Base-by-base conservation (phyloP, 1,284 basidiomycete species). In the Afroboletus lepidellus region DNA sequence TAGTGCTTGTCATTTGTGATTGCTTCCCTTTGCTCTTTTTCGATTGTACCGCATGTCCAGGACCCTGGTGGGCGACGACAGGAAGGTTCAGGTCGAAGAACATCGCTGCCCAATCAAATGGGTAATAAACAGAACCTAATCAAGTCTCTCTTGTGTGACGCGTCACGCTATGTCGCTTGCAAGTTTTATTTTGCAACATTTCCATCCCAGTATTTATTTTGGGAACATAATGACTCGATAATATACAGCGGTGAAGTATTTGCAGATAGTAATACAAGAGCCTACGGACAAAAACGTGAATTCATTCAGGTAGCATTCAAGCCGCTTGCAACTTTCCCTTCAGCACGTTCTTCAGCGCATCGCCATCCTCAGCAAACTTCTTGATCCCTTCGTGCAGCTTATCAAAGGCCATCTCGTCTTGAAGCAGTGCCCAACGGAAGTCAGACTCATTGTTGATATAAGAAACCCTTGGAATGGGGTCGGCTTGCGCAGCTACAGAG, bases 41-140 rank as follows among this genome's bases (percentile, higher is more conserved):
- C 6, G 75, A 75, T 24, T 62, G 63, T 16, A 56, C 55, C 7
- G 48, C 46, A 5, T 50, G 43, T 21, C 48, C 57, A 20, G 55
- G 60, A 37, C 54, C 61, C 50, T 56, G 56, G 49, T 56, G 68
- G 57, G 54, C 58, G 23, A 53, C 48, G 51, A 83, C 65, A 0
- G 81, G 78, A 8, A 85, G 66, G 57, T 83, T 81, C 53, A 85
- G 72, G 67, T 84, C 83, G 56, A 81, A 82, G 60, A 74, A 83
- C 82, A 84, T 84, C 37, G 18, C 6, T 18, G n/a, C 11, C 30
- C 27, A 9, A 27, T 9, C 27, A 27, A 27, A 9, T 27, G 27
- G 27, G 27, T 27, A 27, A 9, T 27, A 5, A 27, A 27, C 27
- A 6, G 27, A 27, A 27, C 27, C 27, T 27, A 27, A 27, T n/a